Evolutionary conservation across 139 green algal species (phyloP), one percentile per base, ranked within the genome.

Genomic region (Chlorella sp.): DNA sequence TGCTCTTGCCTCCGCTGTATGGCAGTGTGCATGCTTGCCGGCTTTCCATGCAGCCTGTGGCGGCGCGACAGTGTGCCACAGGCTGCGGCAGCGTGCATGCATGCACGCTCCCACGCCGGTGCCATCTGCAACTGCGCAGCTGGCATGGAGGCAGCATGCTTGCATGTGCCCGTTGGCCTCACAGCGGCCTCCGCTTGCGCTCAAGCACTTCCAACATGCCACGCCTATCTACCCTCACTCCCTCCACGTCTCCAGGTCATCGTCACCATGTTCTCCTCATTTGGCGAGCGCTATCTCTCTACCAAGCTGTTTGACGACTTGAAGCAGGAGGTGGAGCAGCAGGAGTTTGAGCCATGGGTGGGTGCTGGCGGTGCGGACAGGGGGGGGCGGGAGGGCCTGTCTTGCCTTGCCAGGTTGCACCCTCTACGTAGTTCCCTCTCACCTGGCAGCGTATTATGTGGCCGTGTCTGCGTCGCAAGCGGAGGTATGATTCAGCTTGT

Each of bases 231-330:
- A 12, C 79, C 24, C 24, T 21, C 42, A 2, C 21, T 26, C 71
- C 40, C 11, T 26, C 71, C 71, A 5, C 71, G 21, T 28, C 24
- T 4, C 71, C 71, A 36, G 71, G 32, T 39, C 28, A 94, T 99
- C 7, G 97, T 97, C 4, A 91, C 92, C 2, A 94, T 99, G 75
- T 92, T 99, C 81, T 97, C 97, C 11, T 97, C 92, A 89, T 99
- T 99, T 89, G 97, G 97, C 0, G 97, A 99, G 95, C 92, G 97
- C 0, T 99, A 99, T 92, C 93, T 99, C 48, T 97, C 95, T 0
- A 98, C 95, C 26, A 95, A 97, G 78, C 94, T 99, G 37, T 99
- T 98, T 91, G 95, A 95, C 9, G 82, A 40, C 3, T 36, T 92
- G 19, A 90, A 42, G 48, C 66, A 92, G 61, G 89, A 92, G 75